Base-by-base conservation (phyloP, 768 basidiomycete genomes). In the Boletus huronensis region DNA sequence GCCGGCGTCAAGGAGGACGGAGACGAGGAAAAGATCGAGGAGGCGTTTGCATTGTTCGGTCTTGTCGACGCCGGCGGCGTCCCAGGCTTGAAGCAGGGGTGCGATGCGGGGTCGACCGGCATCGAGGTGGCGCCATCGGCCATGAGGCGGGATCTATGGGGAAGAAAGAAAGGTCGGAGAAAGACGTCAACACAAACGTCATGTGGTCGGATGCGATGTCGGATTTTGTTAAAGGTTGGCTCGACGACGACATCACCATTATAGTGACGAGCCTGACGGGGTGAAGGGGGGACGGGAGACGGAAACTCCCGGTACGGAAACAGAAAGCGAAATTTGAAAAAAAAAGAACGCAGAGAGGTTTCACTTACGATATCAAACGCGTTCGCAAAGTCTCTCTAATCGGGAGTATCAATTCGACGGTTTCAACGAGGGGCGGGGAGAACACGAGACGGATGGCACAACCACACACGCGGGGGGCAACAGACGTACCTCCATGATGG, bases 1-100 rank as follows among this genome's bases (percentile, higher is more conserved):
- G 1, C 95, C 95, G 0, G 95, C 96, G 63, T 98, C 96, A 34
- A 99, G 83, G 14, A 98, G 79, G 8, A 98, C 96, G 11, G 93
- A 93, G 29, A 92, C 88, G 50, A 85, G 73, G 74, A 94, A 95
- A 38, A 97, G 82, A 72, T 98, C 96, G 67, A 98, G 78, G 32
- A 93, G 77, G 1, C 93, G 81, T 54, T 84, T 82, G 48, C 84
- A 80, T 40, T 81, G 79, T 63, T 94, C 86, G 50, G 76, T 81
- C 2, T 65, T 54, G 61, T 81, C 78, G 6, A 80, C 66, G 19
- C 52, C 53, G 0, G 72, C 66, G 0, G 73, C 57, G 0, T 74
- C 70, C 90, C 90, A 92, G 39, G 76, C 71, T 0, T 68, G 63
- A 19, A 90, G 72, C 28, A 90, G 70, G 14, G 84, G 82, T 36